These are phyloP conservation scores for Calonectria multiphialidica DNA, from an alignment of 2,329 filamentous ascomycete genomes.

Conservation along the genomic window DNA sequence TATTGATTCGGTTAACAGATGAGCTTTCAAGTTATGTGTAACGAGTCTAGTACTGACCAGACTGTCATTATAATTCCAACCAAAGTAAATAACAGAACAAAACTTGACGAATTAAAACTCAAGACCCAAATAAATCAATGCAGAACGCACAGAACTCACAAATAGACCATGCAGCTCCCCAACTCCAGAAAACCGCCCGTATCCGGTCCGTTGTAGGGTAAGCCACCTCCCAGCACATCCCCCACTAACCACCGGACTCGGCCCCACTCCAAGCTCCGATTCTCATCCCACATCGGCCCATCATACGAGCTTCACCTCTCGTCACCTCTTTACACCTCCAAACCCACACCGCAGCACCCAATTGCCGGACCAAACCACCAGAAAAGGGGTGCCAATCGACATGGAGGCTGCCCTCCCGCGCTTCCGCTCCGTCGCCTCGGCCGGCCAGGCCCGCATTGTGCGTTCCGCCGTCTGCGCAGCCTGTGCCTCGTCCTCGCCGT, in stretches of 20 bases:
- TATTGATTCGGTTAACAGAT: too few species aligned
- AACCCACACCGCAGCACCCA: slow-evolving; percentile 2
- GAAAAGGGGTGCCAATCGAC: slow-evolving; percentile 4
- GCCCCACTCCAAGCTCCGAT: slow-evolving; percentile 28
- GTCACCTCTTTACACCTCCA: not conserved
- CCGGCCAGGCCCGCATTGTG: slow-evolving; percentile 27
- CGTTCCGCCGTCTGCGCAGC: slow-evolving; percentile 37
- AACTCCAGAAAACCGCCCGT: not conserved
- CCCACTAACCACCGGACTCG: slow-evolving; percentile 12
- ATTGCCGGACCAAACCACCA: slow-evolving; percentile 12
- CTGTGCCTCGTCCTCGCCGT: slow-evolving; percentile 29
- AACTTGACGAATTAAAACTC: too few species aligned
- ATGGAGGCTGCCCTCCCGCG: slow-evolving; percentile 44
- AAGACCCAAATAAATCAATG: too few species aligned
- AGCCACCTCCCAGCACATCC: not conserved
- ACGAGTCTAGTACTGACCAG: too few species aligned
- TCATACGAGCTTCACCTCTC: slow-evolving; percentile 23
- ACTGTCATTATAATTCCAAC: too few species aligned
- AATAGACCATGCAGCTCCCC: not conserved
- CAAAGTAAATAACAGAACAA: too few species aligned
- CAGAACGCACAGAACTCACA: not conserved
- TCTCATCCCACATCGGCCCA: slow-evolving; percentile 20
- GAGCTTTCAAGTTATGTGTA: too few species aligned
- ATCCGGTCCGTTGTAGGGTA: not conserved
- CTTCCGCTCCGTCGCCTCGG: slow-evolving; percentile 31